A percentile compares a stretch with the other conserved stretches of the same genome.
Evolutionary conservation across 306 rosid species (phyloP).

Genomic region (Corylus americana): DNA sequence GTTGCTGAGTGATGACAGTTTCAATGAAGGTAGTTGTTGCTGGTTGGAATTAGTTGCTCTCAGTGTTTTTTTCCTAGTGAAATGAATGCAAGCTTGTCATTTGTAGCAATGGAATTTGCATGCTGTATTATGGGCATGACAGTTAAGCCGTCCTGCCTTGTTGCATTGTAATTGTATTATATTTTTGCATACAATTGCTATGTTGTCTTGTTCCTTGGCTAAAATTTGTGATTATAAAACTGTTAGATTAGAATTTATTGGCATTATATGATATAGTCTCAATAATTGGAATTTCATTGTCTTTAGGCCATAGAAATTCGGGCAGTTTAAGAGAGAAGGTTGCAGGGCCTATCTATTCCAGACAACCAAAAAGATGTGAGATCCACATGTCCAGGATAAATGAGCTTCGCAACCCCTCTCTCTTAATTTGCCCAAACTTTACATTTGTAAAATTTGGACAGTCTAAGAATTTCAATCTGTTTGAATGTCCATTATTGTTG

Average conservation of each 20-base stretch:
- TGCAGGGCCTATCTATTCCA: no score
- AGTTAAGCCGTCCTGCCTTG: conserved; percentile 36
- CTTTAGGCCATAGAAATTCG: no score
- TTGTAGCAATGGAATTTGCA: not conserved
- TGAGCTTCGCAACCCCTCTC: no score
- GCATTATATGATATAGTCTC: not conserved
- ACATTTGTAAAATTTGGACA: no score
- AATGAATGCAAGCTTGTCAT: conserved; percentile 10
- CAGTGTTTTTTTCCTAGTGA: no score
- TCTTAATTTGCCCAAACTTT: no score
- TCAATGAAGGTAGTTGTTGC: conserved; percentile 53
- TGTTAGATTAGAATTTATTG: conserved; percentile 27
- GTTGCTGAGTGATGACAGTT: conserved; percentile 42
- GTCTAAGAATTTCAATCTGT: no score
- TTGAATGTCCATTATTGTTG: not conserved
- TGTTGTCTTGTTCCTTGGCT: conserved; percentile 1
- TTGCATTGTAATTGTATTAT: conserved; percentile 7
- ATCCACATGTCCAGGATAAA: no score
- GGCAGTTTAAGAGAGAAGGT: no score
- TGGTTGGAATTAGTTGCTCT: conserved; percentile 23
- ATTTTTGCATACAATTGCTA: not conserved
- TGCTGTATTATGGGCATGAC: conserved; percentile 17
- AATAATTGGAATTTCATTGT: no score
- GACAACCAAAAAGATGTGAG: no score
- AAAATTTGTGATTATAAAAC: conserved; percentile 15